These are phyloP conservation scores for Diutina catenulata DNA, from an alignment of 1,139 yeast genomes.

Conservation along the genomic window DNA sequence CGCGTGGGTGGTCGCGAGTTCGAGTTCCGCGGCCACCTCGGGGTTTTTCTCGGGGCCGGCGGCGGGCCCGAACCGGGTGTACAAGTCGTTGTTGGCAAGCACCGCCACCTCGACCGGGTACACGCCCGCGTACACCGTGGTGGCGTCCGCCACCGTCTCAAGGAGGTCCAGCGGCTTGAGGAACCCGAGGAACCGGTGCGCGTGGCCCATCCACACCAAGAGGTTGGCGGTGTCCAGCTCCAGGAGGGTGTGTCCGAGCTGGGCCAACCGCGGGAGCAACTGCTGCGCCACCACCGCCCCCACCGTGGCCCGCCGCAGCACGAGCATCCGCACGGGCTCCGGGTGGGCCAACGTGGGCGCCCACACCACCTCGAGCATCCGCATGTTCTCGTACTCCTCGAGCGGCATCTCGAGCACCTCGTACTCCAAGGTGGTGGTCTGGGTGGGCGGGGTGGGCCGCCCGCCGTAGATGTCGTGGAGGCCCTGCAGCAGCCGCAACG, in stretches of 20 bases:
- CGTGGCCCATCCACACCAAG: conserved; percentile 46
- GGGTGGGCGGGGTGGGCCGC: conserved; percentile 36
- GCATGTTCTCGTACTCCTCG: conserved; percentile 67
- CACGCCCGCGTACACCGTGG: conserved; percentile 30
- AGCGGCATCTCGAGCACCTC: conserved; percentile 69
- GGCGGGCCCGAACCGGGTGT: conserved; percentile 17
- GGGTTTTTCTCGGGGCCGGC: conserved; percentile 16
- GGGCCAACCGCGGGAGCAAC: conserved; percentile 43
- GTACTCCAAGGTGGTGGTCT: conserved; percentile 45
- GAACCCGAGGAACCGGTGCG: conserved; percentile 27
- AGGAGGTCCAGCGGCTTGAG: conserved; percentile 26
- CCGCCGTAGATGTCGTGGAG: conserved; percentile 37
- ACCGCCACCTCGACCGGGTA: conserved; percentile 35
- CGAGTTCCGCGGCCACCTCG: conserved; percentile 18
- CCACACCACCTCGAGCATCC: conserved; percentile 53
- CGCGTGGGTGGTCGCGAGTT: conserved; percentile 20
- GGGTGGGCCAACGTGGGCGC: conserved; percentile 49
- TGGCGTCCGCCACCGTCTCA: conserved; percentile 21
- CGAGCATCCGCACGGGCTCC: conserved; percentile 57
- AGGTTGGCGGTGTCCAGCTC: conserved; percentile 30
- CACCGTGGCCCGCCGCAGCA: conserved; percentile 51
- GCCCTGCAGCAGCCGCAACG: conserved; percentile 30
- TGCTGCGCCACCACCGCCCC: conserved; percentile 39
- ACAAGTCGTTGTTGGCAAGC: conserved; percentile 26
- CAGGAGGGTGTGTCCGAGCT: too few species aligned